Evolutionary conservation across 495 filamentous ascomycete species (phyloP).

Genomic region (Cercophora sp.): DNA sequence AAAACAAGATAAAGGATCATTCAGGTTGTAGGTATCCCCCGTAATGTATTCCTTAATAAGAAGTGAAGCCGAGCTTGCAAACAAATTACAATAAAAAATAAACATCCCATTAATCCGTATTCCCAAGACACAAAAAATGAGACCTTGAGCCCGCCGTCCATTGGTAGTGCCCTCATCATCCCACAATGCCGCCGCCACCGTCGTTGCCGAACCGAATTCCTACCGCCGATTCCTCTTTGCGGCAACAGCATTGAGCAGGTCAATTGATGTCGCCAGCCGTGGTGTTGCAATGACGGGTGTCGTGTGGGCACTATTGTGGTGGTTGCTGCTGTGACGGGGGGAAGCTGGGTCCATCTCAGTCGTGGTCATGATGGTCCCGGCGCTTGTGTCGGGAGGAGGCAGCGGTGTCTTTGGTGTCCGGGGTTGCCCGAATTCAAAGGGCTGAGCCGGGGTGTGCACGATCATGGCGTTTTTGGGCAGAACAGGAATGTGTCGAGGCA

Average conservation of each 20-base stretch:
- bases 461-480: slow-evolving; percentile 5
- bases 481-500: not conserved
- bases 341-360: too few relatives aligned
- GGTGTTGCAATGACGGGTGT: not conserved
- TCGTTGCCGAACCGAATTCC: too few relatives aligned
- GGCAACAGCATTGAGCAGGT: not conserved
- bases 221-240: not conserved
- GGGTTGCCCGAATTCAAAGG: slow-evolving; percentile 1
- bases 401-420: slow-evolving; percentile 2
- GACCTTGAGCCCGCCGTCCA: too few relatives aligned
- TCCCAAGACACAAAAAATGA: too few relatives aligned
- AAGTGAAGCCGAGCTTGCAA: too few relatives aligned
- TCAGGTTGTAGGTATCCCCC: too few relatives aligned
- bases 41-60: too few relatives aligned
- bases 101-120: too few relatives aligned
- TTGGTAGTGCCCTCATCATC: too few relatives aligned
- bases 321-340: not conserved
- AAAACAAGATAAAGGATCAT: too few relatives aligned
- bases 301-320: not conserved
- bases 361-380: not conserved
- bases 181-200: too few relatives aligned
- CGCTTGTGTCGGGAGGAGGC: not conserved
- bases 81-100: too few relatives aligned
- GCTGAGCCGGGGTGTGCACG: slow-evolving; percentile 1
- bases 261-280: slow-evolving; percentile 1